Evolutionary conservation across 352 stramenopile species (phyloP).

Genomic region (Globisporangium lucens): DNA sequence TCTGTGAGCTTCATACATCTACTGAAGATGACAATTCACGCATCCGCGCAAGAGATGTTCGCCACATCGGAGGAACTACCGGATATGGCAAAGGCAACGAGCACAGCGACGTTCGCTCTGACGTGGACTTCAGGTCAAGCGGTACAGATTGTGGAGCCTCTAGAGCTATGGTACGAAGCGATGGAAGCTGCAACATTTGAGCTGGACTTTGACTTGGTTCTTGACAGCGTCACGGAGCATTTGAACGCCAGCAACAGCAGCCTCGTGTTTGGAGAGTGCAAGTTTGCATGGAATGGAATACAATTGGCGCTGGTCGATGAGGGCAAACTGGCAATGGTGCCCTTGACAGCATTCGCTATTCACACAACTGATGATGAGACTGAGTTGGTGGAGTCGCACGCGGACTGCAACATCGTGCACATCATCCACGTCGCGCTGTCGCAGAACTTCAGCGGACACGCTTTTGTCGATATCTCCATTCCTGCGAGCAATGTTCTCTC

Average conservation of each 20-base stretch:
- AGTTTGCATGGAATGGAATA: background rate
- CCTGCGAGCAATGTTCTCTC: background rate
- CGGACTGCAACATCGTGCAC: background rate
- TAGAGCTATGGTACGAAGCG: background rate
- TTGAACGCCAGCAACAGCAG: background rate
- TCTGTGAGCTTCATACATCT: background rate
- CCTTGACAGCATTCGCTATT: background rate
- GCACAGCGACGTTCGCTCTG: background rate
- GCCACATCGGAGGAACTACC: background rate
- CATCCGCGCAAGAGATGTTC: background rate
- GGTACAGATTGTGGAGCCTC: background rate
- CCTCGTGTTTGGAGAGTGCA: background rate
- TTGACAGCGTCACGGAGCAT: background rate
- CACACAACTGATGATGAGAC: background rate
- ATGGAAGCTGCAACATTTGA: background rate
- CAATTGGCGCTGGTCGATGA: background rate
- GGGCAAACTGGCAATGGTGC: background rate
- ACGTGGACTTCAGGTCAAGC: background rate
- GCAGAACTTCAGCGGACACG: background rate
- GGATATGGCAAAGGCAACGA: background rate
- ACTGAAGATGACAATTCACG: background rate
- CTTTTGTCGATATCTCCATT: background rate
- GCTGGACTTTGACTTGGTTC: background rate
- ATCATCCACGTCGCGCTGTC: background rate
- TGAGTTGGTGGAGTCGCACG: background rate